These are phyloP conservation scores for Hordeum vulgare DNA, from an alignment of 176 grass and related monocot species.

Conservation along the genomic window MorexV3_pseudomolecules_assembly NC_058520.1:589096082-589096581, in stretches of 20 bases:
- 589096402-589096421: background rate
- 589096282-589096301: background rate
- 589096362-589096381: background rate
- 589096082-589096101: too few species aligned
- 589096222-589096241: too few species aligned
- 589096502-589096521: background rate
- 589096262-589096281: background rate
- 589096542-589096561: background rate
- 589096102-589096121: too few species aligned
- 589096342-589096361: background rate
- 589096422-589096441: background rate
- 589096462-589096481: background rate
- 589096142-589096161: too few species aligned
- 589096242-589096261: background rate
- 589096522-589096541: background rate
- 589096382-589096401: background rate
- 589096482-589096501: background rate
- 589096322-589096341: background rate
- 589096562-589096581: background rate
- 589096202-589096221: too few species aligned
- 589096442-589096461: background rate
- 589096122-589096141: too few species aligned
- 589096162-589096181: too few species aligned
- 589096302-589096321: background rate
- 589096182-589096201: too few species aligned